Base-by-base conservation (phyloP, 129 eudicot species). In the Erigeron canadensis region DNA sequence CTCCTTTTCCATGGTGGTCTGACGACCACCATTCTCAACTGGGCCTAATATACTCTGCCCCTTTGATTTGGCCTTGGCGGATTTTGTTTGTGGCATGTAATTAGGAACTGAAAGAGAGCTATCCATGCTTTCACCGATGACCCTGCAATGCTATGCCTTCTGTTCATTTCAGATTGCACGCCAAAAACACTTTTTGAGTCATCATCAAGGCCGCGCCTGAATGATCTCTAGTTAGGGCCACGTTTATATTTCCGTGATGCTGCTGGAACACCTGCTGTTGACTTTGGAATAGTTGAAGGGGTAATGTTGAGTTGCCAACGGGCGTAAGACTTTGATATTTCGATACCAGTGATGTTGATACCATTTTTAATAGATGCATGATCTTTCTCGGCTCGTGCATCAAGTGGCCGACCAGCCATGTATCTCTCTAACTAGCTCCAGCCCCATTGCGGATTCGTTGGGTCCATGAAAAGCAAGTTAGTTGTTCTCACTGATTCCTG, bases 401-500 rank as follows among this genome's bases (percentile, higher is more conserved):
- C 97, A 81, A 81, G 82, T n/a, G 89, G 85, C 8, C 85, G 83
- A 40, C 91, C 81, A 3, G 91, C 89, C 91, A 82, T 89, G 86
- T 89, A 89, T 53, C 98, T 84, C 55, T 93, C 98, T 80, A 93
- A 79, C 98, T 96, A 93, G 75, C 98, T 93, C 98, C 98, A 93
- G n/a, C 98, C 98, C 96, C 98, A 93, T 45, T 89, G 98, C 4
- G 96, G 98, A 80, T 89, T 93, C 8, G 87, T 87, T 3, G 91
- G 96, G 77, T 89, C 98, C 98, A 87, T 89, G 81, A 86, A 93
- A 12, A 89, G 83, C 66, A 89, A 69, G 83, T 84, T 85, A 34
- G 88, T 44, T 4, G 91, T 70, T 76, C 83, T 87, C 15, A 83
- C 58, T 37, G 95, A 63, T 69, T 87, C 85, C 91, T 88, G 89